phyloP scores from a whole-genome alignment of 345 rosid species.

The Melastoma malabathricum region DNA sequence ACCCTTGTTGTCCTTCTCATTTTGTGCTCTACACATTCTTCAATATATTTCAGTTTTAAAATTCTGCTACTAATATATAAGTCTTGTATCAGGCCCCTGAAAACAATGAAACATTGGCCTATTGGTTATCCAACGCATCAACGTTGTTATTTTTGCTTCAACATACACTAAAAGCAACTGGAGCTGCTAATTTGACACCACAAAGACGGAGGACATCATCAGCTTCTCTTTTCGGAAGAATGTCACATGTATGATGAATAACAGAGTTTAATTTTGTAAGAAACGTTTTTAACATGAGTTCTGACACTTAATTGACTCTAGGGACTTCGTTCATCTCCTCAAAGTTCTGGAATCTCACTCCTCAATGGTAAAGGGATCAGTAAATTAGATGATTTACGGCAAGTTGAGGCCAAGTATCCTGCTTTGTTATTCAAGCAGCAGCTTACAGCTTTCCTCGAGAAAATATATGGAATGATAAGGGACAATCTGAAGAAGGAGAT shows the following conservation, averaged over 20 bases:
- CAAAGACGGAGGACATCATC: slow-evolving; percentile 89
- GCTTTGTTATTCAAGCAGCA: slow-evolving; percentile 95
- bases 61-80: slow-evolving; percentile 4
- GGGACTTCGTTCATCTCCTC: slow-evolving; percentile 87
- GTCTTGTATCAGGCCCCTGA: slow-evolving; percentile 54
- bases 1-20: slow-evolving; percentile 13
- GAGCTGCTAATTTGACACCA: slow-evolving; percentile 96
- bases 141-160: slow-evolving; percentile 76
- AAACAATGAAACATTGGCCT: slow-evolving; percentile 66
- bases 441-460: slow-evolving; percentile 97
- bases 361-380: slow-evolving; percentile 57
- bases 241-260: slow-evolving; percentile 71
- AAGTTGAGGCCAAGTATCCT: slow-evolving; percentile 96
- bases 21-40: slow-evolving; percentile 12
- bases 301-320: slow-evolving; percentile 17
- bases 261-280: neutral
- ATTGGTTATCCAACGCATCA: slow-evolving; percentile 94
- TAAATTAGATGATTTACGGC: slow-evolving; percentile 74
- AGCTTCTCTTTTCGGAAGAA: slow-evolving; percentile 89
- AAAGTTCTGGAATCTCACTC: slow-evolving; percentile 76
- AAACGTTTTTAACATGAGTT: neutral
- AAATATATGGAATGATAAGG: slow-evolving; percentile 97
- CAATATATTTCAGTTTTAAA: slow-evolving; percentile 7
- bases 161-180: slow-evolving; percentile 92
- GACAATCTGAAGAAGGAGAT: slow-evolving; percentile 95